These are phyloP conservation scores for Brassica juncea DNA, from an alignment of 345 rosid genomes.

Conservation along the genomic window DNA sequence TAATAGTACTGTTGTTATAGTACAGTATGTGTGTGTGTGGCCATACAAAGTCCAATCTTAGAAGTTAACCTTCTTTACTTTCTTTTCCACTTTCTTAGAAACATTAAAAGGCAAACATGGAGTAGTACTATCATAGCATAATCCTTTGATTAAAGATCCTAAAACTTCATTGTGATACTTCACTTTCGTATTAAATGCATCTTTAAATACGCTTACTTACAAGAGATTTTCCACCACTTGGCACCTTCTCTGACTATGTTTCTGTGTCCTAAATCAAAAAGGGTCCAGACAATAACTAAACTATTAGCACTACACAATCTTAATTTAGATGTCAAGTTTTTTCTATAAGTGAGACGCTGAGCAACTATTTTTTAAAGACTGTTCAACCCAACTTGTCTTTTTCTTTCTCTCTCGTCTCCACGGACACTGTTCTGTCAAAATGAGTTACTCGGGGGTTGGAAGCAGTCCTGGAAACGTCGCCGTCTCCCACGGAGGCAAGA, in stretches of 20 bases:
- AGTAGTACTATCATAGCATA: conserved; percentile 1
- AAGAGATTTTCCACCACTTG: conserved; percentile 28
- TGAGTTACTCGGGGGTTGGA: conserved; percentile 67
- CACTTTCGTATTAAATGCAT: conserved; percentile 33
- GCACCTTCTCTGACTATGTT: conserved; percentile 1
- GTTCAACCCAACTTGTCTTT: not conserved
- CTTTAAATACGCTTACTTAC: not conserved
- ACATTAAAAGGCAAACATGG: conserved; percentile 34
- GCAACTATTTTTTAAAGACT: conserved; percentile 25
- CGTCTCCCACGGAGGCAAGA: conserved; percentile 50
- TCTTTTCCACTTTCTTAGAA: conserved; percentile 25
- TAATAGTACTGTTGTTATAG: not conserved
- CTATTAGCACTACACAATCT: not conserved
- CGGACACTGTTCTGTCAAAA: conserved; percentile 18
- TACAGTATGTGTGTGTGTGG: conserved; percentile 7
- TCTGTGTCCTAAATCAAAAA: not conserved
- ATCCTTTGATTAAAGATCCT: not conserved
- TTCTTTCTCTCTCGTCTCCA: not conserved
- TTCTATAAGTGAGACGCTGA: conserved; percentile 1
- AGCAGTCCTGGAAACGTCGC: conserved; percentile 69
- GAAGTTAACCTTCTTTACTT: not conserved
- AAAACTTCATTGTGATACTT: conserved; percentile 4
- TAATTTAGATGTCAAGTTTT: conserved; percentile 15
- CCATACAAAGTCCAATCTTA: conserved; percentile 31
- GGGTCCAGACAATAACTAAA: not conserved